Percentiles rank a stretch among this genome's conserved stretches.
phyloP scores from a whole-genome alignment of 2,329 filamentous ascomycete species.

The Alternaria longipes region DNA sequence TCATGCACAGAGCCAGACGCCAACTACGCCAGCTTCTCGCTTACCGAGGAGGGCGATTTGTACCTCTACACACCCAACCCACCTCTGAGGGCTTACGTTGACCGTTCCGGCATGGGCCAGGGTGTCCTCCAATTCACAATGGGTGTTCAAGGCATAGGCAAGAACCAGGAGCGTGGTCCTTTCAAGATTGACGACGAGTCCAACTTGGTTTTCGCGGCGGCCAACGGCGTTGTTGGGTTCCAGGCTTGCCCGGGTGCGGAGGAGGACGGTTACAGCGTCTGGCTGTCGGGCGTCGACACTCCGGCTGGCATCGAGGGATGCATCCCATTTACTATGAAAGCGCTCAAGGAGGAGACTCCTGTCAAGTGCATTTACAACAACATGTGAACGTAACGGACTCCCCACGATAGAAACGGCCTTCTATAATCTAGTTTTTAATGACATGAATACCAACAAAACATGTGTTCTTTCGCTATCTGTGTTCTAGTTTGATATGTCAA shows the following conservation, averaged over 20 bases:
- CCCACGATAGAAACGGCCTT: not conserved
- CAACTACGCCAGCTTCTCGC: constrained; percentile 60
- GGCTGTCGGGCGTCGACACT: constrained; percentile 37
- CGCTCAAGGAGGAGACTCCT: constrained; percentile 19
- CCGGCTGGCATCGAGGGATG: constrained; percentile 46
- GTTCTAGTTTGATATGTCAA: not conserved
- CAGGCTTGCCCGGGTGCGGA: not conserved
- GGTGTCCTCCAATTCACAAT: not conserved
- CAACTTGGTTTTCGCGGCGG: not conserved
- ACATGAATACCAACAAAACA: not conserved
- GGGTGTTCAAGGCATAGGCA: not conserved
- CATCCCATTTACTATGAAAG: constrained; percentile 41
- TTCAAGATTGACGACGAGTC: not conserved
- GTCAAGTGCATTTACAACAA: constrained; percentile 25
- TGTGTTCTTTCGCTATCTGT: not conserved
- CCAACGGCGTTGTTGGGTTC: not conserved
- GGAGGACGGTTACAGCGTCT: not conserved
- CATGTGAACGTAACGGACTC: not conserved
- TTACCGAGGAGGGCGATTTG: constrained; percentile 53
- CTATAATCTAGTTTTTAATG: not conserved
- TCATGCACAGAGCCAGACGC: constrained; percentile 53
- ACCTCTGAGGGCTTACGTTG: constrained; percentile 61
- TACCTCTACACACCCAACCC: constrained; percentile 58
- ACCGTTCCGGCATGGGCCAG: constrained; percentile 47
- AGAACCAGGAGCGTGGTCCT: not conserved